A percentile compares a stretch with the other conserved stretches of the same genome.
Conservation (phyloP, 2,329 filamentous ascomycete genomes). For the Exophiala xenobiotica region DNA sequence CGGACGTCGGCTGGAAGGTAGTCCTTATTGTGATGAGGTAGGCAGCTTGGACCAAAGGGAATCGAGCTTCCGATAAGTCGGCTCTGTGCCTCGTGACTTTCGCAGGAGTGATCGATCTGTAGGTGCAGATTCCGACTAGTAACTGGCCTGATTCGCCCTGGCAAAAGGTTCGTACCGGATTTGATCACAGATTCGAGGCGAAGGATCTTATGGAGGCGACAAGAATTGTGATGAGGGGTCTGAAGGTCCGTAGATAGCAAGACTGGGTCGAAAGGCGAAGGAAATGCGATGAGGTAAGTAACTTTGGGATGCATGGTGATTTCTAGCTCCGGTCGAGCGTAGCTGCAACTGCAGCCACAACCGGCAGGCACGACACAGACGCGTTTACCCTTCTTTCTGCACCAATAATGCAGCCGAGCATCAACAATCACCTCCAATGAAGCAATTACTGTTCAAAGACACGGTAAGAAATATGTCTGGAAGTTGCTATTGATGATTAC, state of each 20-base stretch:
- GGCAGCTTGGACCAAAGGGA: not conserved
- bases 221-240: not conserved
- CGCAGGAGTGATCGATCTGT: not conserved
- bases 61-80: not conserved
- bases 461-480: too few species aligned
- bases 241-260: not conserved
- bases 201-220: too few species aligned
- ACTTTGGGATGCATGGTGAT: slow-evolving; percentile 6
- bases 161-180: too few species aligned
- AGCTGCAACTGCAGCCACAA: slow-evolving; percentile 8
- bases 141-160: not conserved
- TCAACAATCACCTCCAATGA: slow-evolving; percentile 6
- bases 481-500: too few species aligned
- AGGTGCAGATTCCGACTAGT: not conserved
- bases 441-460: too few species aligned
- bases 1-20: not conserved
- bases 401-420: not conserved
- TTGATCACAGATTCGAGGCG: too few species aligned
- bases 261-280: not conserved
- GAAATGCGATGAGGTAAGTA: slow-evolving; percentile 16
- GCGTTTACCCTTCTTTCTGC: slow-evolving; percentile 6
- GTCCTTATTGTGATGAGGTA: not conserved
- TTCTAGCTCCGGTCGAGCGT: slow-evolving; percentile 9
- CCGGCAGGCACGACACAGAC: slow-evolving; percentile 12
- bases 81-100: not conserved